A percentile compares a stretch with the other conserved stretches of the same genome.
Evolutionary conservation across 306 rosid genomes (phyloP).

Genomic region (Vachellia collinsii): DNA sequence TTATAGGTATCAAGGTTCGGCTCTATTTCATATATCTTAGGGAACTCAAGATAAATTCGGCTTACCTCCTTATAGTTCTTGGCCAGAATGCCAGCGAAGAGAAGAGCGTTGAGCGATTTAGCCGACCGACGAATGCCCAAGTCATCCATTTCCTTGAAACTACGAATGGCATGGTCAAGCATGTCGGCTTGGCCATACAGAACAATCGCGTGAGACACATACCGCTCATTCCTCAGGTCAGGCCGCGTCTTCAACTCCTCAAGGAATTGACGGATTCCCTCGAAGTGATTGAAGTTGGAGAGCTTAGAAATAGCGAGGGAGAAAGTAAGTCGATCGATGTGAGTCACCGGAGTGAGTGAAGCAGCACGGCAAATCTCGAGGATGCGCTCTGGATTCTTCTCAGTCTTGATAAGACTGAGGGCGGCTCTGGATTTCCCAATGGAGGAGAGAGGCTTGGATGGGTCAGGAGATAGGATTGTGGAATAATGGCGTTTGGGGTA

Average conservation of each 20-base stretch:
- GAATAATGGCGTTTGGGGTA: constrained; percentile 33
- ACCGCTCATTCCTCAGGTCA: constrained; percentile 69
- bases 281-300: constrained; percentile 57
- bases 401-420: constrained; percentile 63
- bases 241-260: constrained; percentile 61
- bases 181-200: constrained; percentile 84
- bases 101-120: constrained; percentile 65
- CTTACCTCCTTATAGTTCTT: constrained; percentile 63
- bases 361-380: constrained; percentile 80
- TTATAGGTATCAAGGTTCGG: constrained; percentile 72
- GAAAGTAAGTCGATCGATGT: constrained; percentile 68
- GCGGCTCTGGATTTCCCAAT: constrained; percentile 59
- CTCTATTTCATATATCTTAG: constrained; percentile 53
- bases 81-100: constrained; percentile 60
- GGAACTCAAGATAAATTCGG: constrained; percentile 65
- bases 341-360: constrained; percentile 64
- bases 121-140: constrained; percentile 52
- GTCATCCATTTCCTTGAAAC: constrained; percentile 52
- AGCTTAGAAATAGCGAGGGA: constrained; percentile 73
- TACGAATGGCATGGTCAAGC: constrained; percentile 60
- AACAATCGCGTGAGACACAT: constrained; percentile 59
- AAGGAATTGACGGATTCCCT: constrained; percentile 57
- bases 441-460: constrained; percentile 50
- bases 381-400: constrained; percentile 68
- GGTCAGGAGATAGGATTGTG: constrained; percentile 60